phyloP scores from a whole-genome alignment of 2,329 filamentous ascomycete genomes.

The Nannizzia gypsea region DNA sequence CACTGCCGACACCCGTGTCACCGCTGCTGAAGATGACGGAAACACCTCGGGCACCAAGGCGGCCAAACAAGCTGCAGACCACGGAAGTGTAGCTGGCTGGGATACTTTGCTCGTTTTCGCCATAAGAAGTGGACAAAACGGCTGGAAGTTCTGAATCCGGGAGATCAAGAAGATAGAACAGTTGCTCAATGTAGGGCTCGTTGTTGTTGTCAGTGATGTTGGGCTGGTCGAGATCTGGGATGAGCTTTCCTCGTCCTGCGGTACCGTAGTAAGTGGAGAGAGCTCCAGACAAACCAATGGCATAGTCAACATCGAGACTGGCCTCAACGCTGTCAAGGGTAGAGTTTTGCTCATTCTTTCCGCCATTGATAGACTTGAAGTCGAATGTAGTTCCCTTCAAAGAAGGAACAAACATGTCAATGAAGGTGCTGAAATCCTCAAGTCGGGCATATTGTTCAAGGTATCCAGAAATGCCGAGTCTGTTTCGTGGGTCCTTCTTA shows the following conservation, averaged over 20 bases:
- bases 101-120: conserved; percentile 53
- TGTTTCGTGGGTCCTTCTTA: conserved; percentile 27
- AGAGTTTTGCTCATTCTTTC: conserved; percentile 39
- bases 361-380: conserved; percentile 46
- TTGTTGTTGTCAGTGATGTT: conserved; percentile 38
- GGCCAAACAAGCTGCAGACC: conserved; percentile 52
- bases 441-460: conserved; percentile 42
- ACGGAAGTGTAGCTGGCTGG: conserved; percentile 48
- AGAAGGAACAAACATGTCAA: conserved; percentile 44
- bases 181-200: conserved; percentile 56
- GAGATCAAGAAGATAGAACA: conserved; percentile 48
- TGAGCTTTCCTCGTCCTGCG: conserved; percentile 43
- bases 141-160: conserved; percentile 48
- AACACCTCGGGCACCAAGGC: conserved; percentile 56
- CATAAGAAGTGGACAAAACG: conserved; percentile 58
- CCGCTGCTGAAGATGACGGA: conserved; percentile 53
- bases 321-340: conserved; percentile 44
- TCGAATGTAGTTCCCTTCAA: conserved; percentile 44
- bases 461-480: conserved; percentile 39
- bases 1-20: conserved; percentile 48
- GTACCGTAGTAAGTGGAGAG: conserved; percentile 48
- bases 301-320: conserved; percentile 53
- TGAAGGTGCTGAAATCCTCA: conserved; percentile 46
- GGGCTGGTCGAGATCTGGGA: conserved; percentile 38
- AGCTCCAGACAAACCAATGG: conserved; percentile 44